Evolutionary conservation across 306 rosid species (phyloP), one percentile per base, ranked within the genome.

Genomic region (Medicago ruthenica): DNA sequence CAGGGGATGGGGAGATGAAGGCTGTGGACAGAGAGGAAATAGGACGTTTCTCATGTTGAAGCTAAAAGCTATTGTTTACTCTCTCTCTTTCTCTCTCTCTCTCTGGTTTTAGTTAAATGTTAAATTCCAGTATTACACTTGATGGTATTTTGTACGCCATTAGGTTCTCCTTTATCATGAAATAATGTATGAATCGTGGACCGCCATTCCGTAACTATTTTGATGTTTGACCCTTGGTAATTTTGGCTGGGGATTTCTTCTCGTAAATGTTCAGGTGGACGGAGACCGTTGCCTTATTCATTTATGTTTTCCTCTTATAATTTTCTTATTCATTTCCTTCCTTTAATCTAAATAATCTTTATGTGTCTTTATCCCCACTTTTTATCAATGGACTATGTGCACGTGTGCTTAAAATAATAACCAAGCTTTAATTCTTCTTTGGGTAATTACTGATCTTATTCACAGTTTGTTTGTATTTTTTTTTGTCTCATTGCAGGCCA

Each of bases 401-500:
- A 42, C 39, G 39, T 14, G 42, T 80, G 44, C 51, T 67, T 41
- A 55, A 48, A 21, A 22, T 39, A 42, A 31, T 15, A 58, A 50
- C 71, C 15, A 59, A 27, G 54, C 68, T 59, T 72, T 67, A 50
- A 77, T 82, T 71, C 50, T 66, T 58, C 48, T 37, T 66, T 17
- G 18, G 50, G 78, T 53, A 36, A 71, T 73, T 22, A 50, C 40
- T 63, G 48, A 59, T 77, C 45, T 55, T 44, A 59, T 75, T 83
- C 70, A 31, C 62, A 63, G 36, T 62, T 82, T 71, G 18, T 12
- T 59, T 37, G 41, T 67, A 14, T 44, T 68, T 60, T 71, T 60
- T 22, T 78, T 17, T 71, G 57, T 68, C 71, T 57, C 36, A 44
- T 76, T 84, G 80, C 76, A 95, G 99, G 87, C 93, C 99, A 45